Percentiles rank a stretch among this genome's conserved stretches.
Evolutionary conservation across 352 stramenopile species (phyloP).

Genomic region (Phytophthora tubulina): DNA sequence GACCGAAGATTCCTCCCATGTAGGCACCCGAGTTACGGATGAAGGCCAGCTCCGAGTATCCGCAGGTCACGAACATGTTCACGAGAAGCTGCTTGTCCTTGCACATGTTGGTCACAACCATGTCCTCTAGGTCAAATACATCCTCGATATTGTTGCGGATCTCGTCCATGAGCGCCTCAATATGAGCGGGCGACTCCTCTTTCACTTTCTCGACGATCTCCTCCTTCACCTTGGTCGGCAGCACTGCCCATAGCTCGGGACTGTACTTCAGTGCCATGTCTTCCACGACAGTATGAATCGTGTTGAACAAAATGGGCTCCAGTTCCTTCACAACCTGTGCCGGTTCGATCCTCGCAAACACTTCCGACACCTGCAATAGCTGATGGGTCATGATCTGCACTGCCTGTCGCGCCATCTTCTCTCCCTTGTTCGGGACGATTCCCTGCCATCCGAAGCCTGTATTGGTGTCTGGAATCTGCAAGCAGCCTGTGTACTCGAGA

Average conservation of each 20-base stretch:
- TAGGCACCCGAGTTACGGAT: slow-evolving; percentile 92
- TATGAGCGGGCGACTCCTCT: slow-evolving; percentile 92
- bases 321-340: slow-evolving; percentile 92
- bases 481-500: slow-evolving; percentile 92
- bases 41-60: slow-evolving; percentile 92
- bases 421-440: slow-evolving; percentile 97
- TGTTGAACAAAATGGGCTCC: slow-evolving; percentile 92
- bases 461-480: slow-evolving; percentile 89
- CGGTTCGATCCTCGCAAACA: slow-evolving; percentile 94
- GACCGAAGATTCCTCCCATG: slow-evolving; percentile 91
- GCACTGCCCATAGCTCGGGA: slow-evolving; percentile 80
- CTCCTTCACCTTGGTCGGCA: slow-evolving; percentile 85
- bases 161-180: slow-evolving; percentile 95
- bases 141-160: slow-evolving; percentile 96
- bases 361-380: slow-evolving; percentile 93
- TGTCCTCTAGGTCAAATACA: slow-evolving; percentile 96
- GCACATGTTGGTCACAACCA: slow-evolving; percentile 95
- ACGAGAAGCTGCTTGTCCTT: slow-evolving; percentile 96
- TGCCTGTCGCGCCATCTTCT: slow-evolving; percentile 96
- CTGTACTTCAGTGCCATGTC: slow-evolving; percentile 93
- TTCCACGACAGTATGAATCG: slow-evolving; percentile 89
- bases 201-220: slow-evolving; percentile 96
- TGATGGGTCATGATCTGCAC: slow-evolving; percentile 95
- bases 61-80: slow-evolving; percentile 95
- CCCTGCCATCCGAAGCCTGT: slow-evolving; percentile 97